Base-by-base conservation (phyloP, 2,329 filamentous ascomycete species). In the Aspergillus vadensis region DNA sequence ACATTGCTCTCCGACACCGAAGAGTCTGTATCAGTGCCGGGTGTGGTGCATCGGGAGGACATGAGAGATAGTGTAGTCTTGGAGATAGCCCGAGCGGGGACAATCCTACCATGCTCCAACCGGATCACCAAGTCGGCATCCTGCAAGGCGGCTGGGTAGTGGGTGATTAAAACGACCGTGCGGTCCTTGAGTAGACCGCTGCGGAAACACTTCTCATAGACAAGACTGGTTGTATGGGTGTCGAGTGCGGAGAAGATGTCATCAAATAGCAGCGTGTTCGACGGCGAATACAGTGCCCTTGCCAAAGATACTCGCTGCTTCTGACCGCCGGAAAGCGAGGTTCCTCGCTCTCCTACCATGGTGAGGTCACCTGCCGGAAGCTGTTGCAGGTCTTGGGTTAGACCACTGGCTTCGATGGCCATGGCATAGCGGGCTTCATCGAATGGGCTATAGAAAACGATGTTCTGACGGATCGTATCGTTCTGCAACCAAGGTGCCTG, bases 401-500 rank as follows among this genome's bases (percentile, higher is more conserved):
- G 76, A 1, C 84, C 85, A 66, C 86, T 88, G 0, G 86, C 85
- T 25, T 87, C 81, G 0, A 91, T 72, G 0, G 88, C 86, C 53
- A 82, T 78, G 15, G 82, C 79, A 69, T 90, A 91, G 23, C 86
- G 77, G 6, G 66, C 63, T 10, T 80, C 74, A 60, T 89, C 84
- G 49, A 83, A 85, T 32, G 82, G 78, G 38, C 78, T 81, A 15
- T 85, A 85, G 60, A 89, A 89, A 2, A 88, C 68, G 15, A 89
- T 88, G 65, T 89, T 89, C 14, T 89, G 84, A 2, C 83, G 81
- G 51, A 89, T 85, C 2, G 83, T 87, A 78, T 86, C 87, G 72
- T 84, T 87, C 71, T 88, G 86, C 5, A 89, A 75, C 86, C 86
- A 89, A 0, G 86, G 84, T 0, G 85, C 82, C 66, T 89, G 87